A percentile compares a stretch with the other conserved stretches of the same genome.
Evolutionary conservation across 108 stramenopile species (phyloP).

Genomic region (Mediolabrus comicus): DNA sequence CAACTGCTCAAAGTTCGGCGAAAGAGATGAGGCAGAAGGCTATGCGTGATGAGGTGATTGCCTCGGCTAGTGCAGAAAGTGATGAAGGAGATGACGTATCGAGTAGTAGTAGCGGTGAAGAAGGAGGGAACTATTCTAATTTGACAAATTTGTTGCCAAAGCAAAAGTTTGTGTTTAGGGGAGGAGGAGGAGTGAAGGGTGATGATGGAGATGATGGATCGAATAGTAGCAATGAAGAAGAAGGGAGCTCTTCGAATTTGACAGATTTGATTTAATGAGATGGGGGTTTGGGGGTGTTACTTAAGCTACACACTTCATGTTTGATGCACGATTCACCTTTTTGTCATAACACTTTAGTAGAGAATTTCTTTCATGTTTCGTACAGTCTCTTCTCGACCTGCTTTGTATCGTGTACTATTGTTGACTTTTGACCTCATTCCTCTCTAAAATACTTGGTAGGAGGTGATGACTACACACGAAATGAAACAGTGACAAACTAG

Average conservation of each 20-base stretch:
- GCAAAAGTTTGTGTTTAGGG: slow-evolving; percentile 1
- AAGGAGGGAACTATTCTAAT: background rate
- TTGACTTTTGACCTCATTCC: no score
- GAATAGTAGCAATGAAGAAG: no score
- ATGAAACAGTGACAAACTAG: no score
- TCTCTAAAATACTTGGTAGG: no score
- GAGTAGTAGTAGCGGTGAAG: background rate
- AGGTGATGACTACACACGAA: no score
- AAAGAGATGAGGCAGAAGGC: slow-evolving; percentile 2
- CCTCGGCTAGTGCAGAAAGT: background rate
- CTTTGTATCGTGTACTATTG: no score
- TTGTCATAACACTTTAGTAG: slow-evolving; percentile 1
- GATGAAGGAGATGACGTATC: background rate
- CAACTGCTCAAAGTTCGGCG: no score
- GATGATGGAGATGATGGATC: background rate
- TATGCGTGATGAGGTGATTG: background rate
- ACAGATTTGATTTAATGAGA: no score
- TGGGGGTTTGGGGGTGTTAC: background rate
- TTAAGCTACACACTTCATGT: background rate
- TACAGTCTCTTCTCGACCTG: no score
- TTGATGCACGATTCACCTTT: background rate
- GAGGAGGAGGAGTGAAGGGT: no score
- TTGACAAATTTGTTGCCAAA: background rate
- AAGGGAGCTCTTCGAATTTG: no score
- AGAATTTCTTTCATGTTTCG: no score